These are phyloP conservation scores for Fraxinus sp. DNA, from an alignment of 305 asterid species.

Conservation along the genomic window DNA sequence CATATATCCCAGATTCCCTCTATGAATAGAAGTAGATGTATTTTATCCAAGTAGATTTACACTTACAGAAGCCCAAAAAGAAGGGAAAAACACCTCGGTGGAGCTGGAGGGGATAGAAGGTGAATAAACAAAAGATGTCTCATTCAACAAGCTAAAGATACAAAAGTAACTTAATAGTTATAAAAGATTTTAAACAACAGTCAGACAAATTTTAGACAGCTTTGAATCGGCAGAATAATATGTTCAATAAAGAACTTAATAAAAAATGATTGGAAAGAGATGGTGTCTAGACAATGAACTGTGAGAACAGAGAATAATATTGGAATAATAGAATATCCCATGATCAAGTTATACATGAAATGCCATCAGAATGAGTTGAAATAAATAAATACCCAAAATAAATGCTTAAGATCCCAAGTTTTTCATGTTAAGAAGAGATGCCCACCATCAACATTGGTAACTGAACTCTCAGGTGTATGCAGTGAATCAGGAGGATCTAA, in stretches of 20 bases:
- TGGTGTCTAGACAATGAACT: neutral
- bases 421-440: conserved; percentile 21
- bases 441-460: conserved; percentile 51
- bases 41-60: neutral
- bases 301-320: neutral
- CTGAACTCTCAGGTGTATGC: conserved; percentile 37
- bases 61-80: neutral
- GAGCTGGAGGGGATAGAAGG: neutral
- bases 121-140: neutral
- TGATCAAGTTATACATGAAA: neutral
- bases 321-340: neutral
- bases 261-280: neutral
- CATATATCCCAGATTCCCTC: neutral
- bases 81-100: neutral
- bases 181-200: neutral
- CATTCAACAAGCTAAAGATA: neutral
- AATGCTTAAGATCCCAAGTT: neutral
- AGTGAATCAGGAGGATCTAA: conserved; percentile 58
- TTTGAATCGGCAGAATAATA: neutral
- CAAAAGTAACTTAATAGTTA: neutral
- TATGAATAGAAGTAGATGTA: neutral
- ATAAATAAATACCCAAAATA: neutral
- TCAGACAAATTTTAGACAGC: neutral
- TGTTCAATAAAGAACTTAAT: neutral
- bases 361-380: neutral